Evolutionary conservation across 169 alveolate genomes (phyloP).

Genomic region (Cryptosporidium felis): DNA sequence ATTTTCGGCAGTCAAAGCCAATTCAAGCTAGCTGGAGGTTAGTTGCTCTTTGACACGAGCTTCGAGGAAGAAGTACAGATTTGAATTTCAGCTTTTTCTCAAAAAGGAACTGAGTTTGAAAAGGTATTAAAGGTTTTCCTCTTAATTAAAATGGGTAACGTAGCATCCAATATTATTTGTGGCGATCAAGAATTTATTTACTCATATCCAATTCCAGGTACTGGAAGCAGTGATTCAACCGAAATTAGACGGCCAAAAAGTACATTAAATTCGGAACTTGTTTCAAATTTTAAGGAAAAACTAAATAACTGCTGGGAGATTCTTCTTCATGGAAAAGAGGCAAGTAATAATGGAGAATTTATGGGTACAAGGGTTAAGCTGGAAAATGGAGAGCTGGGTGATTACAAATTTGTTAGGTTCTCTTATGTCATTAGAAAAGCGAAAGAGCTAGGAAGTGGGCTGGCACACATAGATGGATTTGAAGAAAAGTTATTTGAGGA

Average conservation of each 20-base stretch:
- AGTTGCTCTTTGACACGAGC: too few relatives aligned
- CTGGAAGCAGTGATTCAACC: constrained; percentile 27
- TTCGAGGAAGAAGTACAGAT: too few relatives aligned
- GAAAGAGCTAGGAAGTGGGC: constrained; percentile 54
- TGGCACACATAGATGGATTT: constrained; percentile 6
- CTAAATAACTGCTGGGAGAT: constrained; percentile 61
- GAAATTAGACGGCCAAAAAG: constrained; percentile 16
- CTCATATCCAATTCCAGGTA: constrained; percentile 43
- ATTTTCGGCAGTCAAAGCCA: too few relatives aligned
- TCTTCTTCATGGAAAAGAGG: constrained; percentile 50
- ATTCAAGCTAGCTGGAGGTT: too few relatives aligned
- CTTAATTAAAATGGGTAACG: constrained; percentile 33
- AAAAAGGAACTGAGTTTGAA: too few relatives aligned
- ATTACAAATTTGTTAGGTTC: constrained; percentile 7
- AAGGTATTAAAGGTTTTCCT: too few relatives aligned
- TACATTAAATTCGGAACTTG: constrained; percentile 3
- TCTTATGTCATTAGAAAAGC: constrained; percentile 40
- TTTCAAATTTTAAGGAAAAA: constrained; percentile 7
- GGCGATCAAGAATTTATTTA: background rate
- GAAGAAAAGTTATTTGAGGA: constrained; percentile 1
- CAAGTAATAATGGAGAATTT: constrained; percentile 29
- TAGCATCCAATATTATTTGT: background rate
- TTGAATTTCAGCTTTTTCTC: too few relatives aligned
- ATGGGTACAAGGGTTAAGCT: background rate
- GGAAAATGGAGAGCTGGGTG: constrained; percentile 26